A percentile compares a stretch with the other conserved stretches of the same genome.
phyloP scores from a whole-genome alignment of 257 asterid species.

The Solanum etuberosum region DNA sequence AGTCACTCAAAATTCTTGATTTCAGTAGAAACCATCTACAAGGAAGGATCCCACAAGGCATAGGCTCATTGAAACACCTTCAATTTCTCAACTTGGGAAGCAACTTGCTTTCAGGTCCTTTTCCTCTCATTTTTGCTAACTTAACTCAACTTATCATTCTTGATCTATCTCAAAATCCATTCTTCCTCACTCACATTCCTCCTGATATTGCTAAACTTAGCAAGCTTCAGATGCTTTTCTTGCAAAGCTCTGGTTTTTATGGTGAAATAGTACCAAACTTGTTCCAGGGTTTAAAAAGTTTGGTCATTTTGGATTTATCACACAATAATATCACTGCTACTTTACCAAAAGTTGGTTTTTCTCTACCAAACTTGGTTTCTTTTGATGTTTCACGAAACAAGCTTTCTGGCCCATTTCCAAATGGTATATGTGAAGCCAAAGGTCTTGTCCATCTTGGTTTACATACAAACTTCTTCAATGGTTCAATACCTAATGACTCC shows the following conservation, averaged over 20 bases:
- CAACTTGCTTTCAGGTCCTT: slow-evolving; percentile 63
- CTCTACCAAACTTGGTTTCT: slow-evolving; percentile 53
- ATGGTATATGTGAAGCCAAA: slow-evolving; percentile 44
- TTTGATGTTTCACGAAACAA: slow-evolving; percentile 75
- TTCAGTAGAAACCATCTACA: slow-evolving; percentile 63
- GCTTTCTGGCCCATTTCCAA: slow-evolving; percentile 61
- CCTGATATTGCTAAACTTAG: slow-evolving; percentile 30
- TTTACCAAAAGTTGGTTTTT: slow-evolving; percentile 31
- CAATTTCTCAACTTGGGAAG: slow-evolving; percentile 51
- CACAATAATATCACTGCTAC: slow-evolving; percentile 57
- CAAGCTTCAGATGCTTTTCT: slow-evolving; percentile 47
- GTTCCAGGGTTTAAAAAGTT: slow-evolving; percentile 44
- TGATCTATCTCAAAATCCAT: slow-evolving; percentile 71
- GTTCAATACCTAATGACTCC: slow-evolving; percentile 39
- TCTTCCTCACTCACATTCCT: slow-evolving; percentile 66
- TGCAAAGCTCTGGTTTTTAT: slow-evolving; percentile 62
- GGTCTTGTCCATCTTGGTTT: slow-evolving; percentile 45
- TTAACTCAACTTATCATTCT: slow-evolving; percentile 53
- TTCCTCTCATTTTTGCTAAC: slow-evolving; percentile 51
- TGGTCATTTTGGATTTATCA: slow-evolving; percentile 52
- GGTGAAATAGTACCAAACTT: slow-evolving; percentile 42
- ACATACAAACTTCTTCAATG: slow-evolving; percentile 55
- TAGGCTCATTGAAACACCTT: slow-evolving; percentile 47
- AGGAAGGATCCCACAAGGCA: slow-evolving; percentile 61
- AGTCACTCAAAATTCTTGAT: slow-evolving; percentile 43